Evolutionary conservation across 78 protist genomes (phyloP), one percentile per base, ranked within the genome.

Genomic region (Pelomyxa schiedti): DNA sequence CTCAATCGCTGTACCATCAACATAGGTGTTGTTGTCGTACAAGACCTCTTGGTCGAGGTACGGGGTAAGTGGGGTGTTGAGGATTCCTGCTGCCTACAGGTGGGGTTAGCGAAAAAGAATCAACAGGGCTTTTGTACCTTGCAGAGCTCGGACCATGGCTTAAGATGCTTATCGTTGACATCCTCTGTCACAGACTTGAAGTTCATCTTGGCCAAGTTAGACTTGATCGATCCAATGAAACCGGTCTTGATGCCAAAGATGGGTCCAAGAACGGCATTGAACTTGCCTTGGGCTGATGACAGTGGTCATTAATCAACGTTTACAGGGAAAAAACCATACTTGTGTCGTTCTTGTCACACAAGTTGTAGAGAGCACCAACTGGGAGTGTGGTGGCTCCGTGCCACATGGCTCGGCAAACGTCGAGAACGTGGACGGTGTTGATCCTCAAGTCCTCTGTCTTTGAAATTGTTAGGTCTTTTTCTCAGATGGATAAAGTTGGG

Each of bases 381-480:
- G 77, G 70, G 5, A 7, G 42, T 43, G 24, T 69, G 73, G 36
- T 53, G 66, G 75, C 3, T 32, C 90, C 36, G 52, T 72, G 76
- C 90, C 90, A 87, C 43, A 89, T 40, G 5, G 96, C 97, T 4
- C 78, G 53, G 69, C 74, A 75, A 4, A 94, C 98, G 80, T 95
- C 98, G 2, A 3, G 8, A 16, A 94, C 96, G 28, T 95, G 98
- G 30, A 95, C 97, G 5, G 98, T 95, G 86, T 93, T 84, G 65
- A 88, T 64, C 35, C 72, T 47, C 40, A 95, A 84, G 39, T 90
- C 94, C 40, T 72, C 77, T 29, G 68, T 52, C 58, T 47, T 16
- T 47, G 58, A n/a, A n/a, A n/a, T n/a, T n/a, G n/a, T 24, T 22
- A 30, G 41, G 8, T 24, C 53, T 22, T 8, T n/a, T 66, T 66